Evolutionary conservation across 1,284 basidiomycete genomes (phyloP), one percentile per base, ranked within the genome.

Genomic region (Trichosporon coremiiforme): DNA sequence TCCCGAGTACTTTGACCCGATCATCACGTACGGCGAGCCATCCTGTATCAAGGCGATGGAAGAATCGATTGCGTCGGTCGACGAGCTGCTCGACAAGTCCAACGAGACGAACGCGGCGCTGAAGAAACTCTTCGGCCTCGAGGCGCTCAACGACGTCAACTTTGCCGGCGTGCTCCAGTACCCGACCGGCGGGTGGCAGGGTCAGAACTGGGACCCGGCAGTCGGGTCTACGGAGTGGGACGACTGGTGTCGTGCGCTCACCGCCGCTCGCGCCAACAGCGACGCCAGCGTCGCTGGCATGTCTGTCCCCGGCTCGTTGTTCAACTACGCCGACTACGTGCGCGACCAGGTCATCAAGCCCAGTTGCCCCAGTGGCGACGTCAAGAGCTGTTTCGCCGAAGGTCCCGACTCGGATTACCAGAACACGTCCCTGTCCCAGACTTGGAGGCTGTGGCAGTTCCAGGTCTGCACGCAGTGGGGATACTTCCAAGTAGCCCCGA

Each of bases 391-490:
- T 82, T 97, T 97, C 77, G 93, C 93, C 17, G 91, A 92, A 0
- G 88, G 87, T 70, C 90, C 90, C 74, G 76, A 85, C 33, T 35
- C 33, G 1, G 85, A 88, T 75, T 96, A 89, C 83, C 86, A 87
- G 71, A 85, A 86, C 13, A 88, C 87, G 0, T 87, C 86, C 13
- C 83, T 93, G 7, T 85, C 88, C 70, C 87, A 92, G 79, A 87
- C 86, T 0, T 95, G 93, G 93, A 87, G 94, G 57, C 85, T 91
- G 12, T 98, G 95, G 95, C 80, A 87, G 1, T 98, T 94, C 87
- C 95, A 97, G 82, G 81, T 83, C 70, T 97, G 94, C 84, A 95
- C 91, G 0, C 89, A 95, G 78, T 98, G 95, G 94, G 95, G 95
- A 0, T 98, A 94, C 83, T 95, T 96, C 80, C 79, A 79, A 79